A percentile compares a stretch with the other conserved stretches of the same genome.
Evolutionary conservation across 2,329 filamentous ascomycete species (phyloP).

Genomic region (Diaporthe longicolla): DNA sequence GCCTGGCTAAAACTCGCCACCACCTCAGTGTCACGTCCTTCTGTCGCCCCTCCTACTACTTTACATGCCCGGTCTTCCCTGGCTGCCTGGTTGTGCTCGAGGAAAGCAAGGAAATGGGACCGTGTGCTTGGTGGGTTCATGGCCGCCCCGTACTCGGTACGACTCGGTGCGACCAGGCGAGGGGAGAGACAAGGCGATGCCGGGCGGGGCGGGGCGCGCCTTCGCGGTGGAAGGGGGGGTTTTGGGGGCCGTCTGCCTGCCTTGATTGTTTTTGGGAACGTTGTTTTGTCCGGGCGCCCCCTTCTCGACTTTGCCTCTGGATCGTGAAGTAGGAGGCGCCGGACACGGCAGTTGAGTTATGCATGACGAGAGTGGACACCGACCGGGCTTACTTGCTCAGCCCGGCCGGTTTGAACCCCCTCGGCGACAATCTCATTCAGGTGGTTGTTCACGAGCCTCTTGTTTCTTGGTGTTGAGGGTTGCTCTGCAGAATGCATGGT

Average conservation of each 20-base stretch:
- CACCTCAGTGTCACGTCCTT: not conserved
- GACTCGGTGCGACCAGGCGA: not conserved
- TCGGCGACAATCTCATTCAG: conserved; percentile 3
- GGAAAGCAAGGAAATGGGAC: not conserved
- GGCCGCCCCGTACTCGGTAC: not conserved
- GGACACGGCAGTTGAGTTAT: not conserved
- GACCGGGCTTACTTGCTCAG: conserved; percentile 5
- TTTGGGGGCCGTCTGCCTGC: too few relatives aligned
- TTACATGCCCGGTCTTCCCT: not conserved
- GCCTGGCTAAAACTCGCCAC: not conserved
- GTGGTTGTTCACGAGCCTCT: not conserved
- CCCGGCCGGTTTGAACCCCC: not conserved
- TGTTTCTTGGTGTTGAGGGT: conserved; percentile 15
- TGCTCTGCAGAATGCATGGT: conserved; percentile 7
- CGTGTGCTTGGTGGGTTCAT: conserved; percentile 7
- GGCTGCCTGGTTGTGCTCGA: not conserved
- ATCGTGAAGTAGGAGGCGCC: not conserved
- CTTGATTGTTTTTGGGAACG: not conserved
- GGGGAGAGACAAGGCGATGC: not conserved
- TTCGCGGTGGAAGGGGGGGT: not conserved
- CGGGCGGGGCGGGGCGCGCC: not conserved
- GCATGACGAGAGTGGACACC: not conserved
- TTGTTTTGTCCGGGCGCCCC: not conserved
- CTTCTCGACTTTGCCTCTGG: not conserved
- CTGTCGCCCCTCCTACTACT: not conserved